Conservation (phyloP, 345 rosid genomes). For the Clausena lansium region DNA sequence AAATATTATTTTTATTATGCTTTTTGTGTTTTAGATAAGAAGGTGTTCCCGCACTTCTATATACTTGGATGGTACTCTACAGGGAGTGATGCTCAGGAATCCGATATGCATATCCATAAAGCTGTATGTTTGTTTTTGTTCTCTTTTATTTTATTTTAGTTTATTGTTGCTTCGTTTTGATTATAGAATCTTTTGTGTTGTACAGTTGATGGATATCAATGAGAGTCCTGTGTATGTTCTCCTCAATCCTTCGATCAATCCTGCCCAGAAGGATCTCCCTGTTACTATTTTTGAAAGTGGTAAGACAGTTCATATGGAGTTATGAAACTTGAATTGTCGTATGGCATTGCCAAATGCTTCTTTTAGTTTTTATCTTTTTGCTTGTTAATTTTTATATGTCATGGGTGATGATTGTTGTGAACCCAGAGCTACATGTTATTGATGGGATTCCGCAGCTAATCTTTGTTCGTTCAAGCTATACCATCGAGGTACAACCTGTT, state of each 20-base stretch:
- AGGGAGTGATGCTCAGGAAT: slow-evolving; percentile 81
- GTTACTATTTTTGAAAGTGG: slow-evolving; percentile 89
- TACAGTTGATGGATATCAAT: slow-evolving; percentile 94
- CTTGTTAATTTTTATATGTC: slow-evolving; percentile 8
- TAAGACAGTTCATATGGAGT: slow-evolving; percentile 10
- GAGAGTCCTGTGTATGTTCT: slow-evolving; percentile 94
- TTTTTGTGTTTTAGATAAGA: slow-evolving; percentile 52
- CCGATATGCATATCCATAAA: slow-evolving; percentile 91
- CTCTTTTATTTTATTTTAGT: neutral
- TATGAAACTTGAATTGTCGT: neutral
- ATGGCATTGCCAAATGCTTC: neutral
- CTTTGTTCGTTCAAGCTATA: slow-evolving; percentile 84
- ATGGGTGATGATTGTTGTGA: slow-evolving; percentile 19
- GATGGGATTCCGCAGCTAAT: slow-evolving; percentile 96
- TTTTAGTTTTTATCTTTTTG: neutral
- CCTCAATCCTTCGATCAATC: slow-evolving; percentile 83
- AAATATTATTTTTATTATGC: neutral
- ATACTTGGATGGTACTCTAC: slow-evolving; percentile 96
- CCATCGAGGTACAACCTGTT: slow-evolving; percentile 67
- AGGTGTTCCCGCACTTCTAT: slow-evolving; percentile 88
- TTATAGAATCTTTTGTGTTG: neutral
- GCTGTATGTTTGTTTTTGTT: slow-evolving; percentile 49
- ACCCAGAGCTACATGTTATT: slow-evolving; percentile 84
- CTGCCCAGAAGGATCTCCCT: slow-evolving; percentile 90
- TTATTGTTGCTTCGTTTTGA: neutral